Conservation (phyloP, 2,329 filamentous ascomycete genomes). For the Waltergamsia citrina region DNA sequence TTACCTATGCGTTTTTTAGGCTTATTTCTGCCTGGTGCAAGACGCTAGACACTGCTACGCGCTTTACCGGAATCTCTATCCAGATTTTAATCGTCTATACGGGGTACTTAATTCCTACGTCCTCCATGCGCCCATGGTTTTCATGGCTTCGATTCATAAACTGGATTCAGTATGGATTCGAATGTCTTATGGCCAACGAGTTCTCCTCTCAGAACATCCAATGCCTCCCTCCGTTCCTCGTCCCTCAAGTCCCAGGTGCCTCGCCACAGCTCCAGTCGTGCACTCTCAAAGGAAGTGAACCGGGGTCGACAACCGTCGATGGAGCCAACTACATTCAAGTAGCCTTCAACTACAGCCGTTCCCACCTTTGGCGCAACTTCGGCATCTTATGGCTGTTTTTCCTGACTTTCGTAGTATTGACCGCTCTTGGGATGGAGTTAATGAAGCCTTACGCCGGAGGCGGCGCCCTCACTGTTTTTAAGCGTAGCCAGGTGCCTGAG, state of each 20-base stretch:
- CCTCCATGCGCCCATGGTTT: constrained; percentile 43
- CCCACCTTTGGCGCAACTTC: constrained; percentile 66
- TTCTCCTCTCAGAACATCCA: constrained; percentile 45
- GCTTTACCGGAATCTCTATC: constrained; percentile 45
- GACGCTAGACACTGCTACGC: constrained; percentile 53
- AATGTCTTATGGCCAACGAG: constrained; percentile 59
- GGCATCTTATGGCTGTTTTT: constrained; percentile 69
- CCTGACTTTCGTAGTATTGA: constrained; percentile 64
- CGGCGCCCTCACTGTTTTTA: constrained; percentile 51
- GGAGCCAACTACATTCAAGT: constrained; percentile 46
- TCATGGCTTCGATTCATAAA: constrained; percentile 65
- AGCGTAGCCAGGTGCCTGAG: constrained; percentile 53
- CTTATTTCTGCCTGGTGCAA: constrained; percentile 49
- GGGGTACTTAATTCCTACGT: constrained; percentile 52
- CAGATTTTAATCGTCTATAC: constrained; percentile 60
- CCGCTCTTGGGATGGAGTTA: constrained; percentile 59
- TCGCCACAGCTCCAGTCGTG: constrained; percentile 40
- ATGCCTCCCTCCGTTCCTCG: constrained; percentile 48
- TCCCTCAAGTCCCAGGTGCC: constrained; percentile 32
- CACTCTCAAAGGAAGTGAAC: constrained; percentile 34
- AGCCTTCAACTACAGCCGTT: constrained; percentile 43
- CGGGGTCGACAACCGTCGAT: constrained; percentile 33
- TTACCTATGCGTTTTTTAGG: constrained; percentile 49
- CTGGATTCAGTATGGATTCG: constrained; percentile 60
- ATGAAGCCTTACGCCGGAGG: constrained; percentile 52